phyloP scores from a whole-genome alignment of 441 rosid species.

The Oxalis stricta region DNA sequence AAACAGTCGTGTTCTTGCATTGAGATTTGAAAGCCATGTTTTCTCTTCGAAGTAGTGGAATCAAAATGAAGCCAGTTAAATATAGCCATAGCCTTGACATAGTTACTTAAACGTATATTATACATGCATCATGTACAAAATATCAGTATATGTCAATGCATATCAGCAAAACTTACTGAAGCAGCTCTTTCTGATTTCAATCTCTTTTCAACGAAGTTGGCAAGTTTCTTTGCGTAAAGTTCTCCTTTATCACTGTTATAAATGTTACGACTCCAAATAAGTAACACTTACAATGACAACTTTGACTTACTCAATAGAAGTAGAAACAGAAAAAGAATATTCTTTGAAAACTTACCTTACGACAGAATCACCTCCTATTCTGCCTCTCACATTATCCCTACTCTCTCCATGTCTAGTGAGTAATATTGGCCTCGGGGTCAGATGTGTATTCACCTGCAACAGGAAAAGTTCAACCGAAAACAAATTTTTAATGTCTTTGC shows the following conservation, averaged over 20 bases:
- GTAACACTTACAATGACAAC: background rate
- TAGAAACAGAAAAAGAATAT: background rate
- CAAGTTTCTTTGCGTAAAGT: constrained; percentile 78
- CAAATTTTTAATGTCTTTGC: background rate
- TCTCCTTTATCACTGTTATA: constrained; percentile 70
- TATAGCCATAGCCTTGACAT: too few relatives aligned
- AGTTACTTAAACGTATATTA: too few relatives aligned
- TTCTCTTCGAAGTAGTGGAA: too few relatives aligned
- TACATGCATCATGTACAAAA: too few relatives aligned
- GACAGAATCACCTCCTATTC: constrained; percentile 90
- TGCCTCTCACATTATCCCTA: constrained; percentile 87
- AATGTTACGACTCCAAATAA: constrained; percentile 7
- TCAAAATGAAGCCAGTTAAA: too few relatives aligned
- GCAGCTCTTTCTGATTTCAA: constrained; percentile 95
- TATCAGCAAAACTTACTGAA: constrained; percentile 53
- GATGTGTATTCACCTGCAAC: constrained; percentile 90
- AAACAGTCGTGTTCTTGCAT: too few relatives aligned
- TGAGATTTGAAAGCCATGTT: too few relatives aligned
- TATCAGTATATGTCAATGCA: background rate
- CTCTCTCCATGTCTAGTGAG: constrained; percentile 99
- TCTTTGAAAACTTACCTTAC: constrained; percentile 37
- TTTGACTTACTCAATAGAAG: background rate
- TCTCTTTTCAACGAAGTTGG: constrained; percentile 84
- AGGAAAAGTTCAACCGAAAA: background rate
- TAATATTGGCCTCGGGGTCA: constrained; percentile 97